Conservation (phyloP, 805 yeast genomes). For the Hanseniaspora thailandica region DNA sequence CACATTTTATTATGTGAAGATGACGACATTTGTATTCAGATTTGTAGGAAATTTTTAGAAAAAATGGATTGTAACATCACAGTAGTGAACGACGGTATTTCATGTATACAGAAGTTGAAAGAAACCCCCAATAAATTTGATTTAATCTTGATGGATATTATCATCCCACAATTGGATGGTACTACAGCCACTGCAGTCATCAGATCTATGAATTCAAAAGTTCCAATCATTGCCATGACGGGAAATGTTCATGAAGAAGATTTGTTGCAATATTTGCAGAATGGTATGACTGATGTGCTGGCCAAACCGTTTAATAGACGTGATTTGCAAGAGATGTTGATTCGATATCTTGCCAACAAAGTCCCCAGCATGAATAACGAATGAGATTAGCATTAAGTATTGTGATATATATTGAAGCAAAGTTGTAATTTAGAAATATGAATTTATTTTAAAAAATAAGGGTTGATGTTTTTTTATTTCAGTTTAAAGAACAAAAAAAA, state of each 20-base stretch:
- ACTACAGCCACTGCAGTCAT: conserved; percentile 85
- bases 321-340: conserved; percentile 65
- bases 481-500: neutral
- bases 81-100: conserved; percentile 82
- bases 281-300: conserved; percentile 85
- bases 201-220: conserved; percentile 66
- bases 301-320: conserved; percentile 90
- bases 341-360: conserved; percentile 53
- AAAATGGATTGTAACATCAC: conserved; percentile 89
- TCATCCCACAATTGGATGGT: conserved; percentile 80
- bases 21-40: conserved; percentile 68
- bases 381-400: too few relatives aligned
- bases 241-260: conserved; percentile 79
- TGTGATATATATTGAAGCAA: too few relatives aligned
- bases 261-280: conserved; percentile 63
- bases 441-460: too few relatives aligned
- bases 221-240: conserved; percentile 92
- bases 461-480: too few relatives aligned
- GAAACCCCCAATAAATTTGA: conserved; percentile 49
- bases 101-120: conserved; percentile 69
- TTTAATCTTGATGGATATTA: conserved; percentile 74
- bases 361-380: conserved; percentile 25
- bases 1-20: conserved; percentile 72
- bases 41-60: conserved; percentile 69
- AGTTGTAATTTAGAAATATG: too few relatives aligned